Evolutionary conservation across 73 alveolate genomes (phyloP), one percentile per base, ranked within the genome.

Genomic region (Tetrahymena elliotti): DNA sequence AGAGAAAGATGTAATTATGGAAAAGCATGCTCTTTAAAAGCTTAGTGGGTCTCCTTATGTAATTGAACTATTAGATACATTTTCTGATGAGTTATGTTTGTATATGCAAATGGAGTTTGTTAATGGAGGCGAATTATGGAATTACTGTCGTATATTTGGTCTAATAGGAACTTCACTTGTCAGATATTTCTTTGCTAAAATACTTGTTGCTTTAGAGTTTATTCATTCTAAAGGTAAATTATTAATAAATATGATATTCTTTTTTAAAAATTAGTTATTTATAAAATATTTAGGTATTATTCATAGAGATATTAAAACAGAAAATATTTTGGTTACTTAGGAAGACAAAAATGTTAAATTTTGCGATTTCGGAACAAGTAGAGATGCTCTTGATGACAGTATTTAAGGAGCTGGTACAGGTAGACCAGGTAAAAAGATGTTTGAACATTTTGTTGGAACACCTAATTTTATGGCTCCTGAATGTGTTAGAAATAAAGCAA

Each of bases 391-490:
- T 52, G 94, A 96, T 95, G 93, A 82, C 24, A 96, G 94, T 24
- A 84, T 96, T 16, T 96, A 96, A 92, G 97, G 96, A 22, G 92
- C 96, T 38, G 98, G 97, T 38, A 93, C 93, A 33, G 95, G 96
- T 22, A 96, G 96, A 88, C 92, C 84, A 53, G 93, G 96, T 35
- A 95, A 96, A 53, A 53, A 93, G 38, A 34, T 35, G 33, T 95
- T 95, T 36, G 95, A 96, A 92, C 94, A 96, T 96, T 96, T 96
- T 95, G 96, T 96, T 27, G 97, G 98, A 41, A 96, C 98, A 31
- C 98, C 98, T 37, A 52, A 96, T 35, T 96, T 95, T 95, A 96
- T 96, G 98, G 97, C 98, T 93, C 98, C 97, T 36, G 97, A 96
- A 38, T 96, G 98, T 84, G 95, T 96, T 35, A 96, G 95, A 92